Evolutionary conservation across 2,329 filamentous ascomycete species (phyloP).

Genomic region (Cladophialophora bantiana): DNA sequence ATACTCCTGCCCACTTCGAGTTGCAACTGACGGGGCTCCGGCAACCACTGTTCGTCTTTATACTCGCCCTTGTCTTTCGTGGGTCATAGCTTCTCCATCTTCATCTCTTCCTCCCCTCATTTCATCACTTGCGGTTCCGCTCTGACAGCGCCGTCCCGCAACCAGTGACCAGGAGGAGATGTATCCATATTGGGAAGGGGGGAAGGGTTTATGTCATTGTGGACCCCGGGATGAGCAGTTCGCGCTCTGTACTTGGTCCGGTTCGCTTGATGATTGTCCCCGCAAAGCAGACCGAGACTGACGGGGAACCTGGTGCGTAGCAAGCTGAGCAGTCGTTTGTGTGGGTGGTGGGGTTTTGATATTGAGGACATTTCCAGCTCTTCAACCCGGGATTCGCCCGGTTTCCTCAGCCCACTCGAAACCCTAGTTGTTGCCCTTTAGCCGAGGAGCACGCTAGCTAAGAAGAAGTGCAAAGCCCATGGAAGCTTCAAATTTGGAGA

Average conservation of each 20-base stretch:
- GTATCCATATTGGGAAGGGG: not conserved
- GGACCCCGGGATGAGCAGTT: not conserved
- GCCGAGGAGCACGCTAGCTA: not conserved
- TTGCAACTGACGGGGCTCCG: not conserved
- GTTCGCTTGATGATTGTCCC: not conserved
- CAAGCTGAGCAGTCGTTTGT: not conserved
- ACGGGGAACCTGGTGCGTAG: not conserved
- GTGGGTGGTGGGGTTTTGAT: not conserved
- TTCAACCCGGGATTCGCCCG: not conserved
- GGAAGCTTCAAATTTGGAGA: not conserved
- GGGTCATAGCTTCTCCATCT: not conserved
- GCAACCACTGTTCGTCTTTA: not conserved
- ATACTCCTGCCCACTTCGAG: not conserved
- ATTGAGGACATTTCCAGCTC: not conserved
- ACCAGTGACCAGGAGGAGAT: not conserved
- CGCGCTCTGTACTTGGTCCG: not conserved
- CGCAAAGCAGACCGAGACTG: not conserved
- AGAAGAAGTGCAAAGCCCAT: not conserved
- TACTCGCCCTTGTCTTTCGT: not conserved
- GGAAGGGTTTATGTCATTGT: not conserved
- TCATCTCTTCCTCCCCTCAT: not conserved
- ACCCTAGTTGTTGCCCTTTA: not conserved
- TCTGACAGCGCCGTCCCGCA: not conserved
- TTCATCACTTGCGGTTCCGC: not conserved
- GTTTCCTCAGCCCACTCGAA: not conserved